These are phyloP conservation scores for Hymenoscyphus infarciens DNA, from an alignment of 2,329 filamentous ascomycete species.

Conservation along the genomic window DNA sequence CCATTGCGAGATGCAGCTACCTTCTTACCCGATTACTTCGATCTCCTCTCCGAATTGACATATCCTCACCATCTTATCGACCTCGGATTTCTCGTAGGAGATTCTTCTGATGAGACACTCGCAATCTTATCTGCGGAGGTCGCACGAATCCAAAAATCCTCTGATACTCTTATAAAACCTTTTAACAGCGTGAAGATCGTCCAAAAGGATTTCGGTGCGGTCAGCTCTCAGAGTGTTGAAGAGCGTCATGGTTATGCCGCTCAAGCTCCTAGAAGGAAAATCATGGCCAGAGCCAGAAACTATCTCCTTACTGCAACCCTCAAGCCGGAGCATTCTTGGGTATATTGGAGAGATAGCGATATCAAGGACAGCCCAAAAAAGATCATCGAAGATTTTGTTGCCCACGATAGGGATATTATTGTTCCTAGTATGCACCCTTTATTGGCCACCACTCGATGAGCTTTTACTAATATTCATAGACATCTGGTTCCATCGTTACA, in stretches of 20 bases:
- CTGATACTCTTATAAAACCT: constrained; percentile 64
- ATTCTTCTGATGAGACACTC: constrained; percentile 86
- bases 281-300: constrained; percentile 86
- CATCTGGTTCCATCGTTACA: constrained; percentile 93
- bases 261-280: constrained; percentile 85
- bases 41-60: constrained; percentile 81
- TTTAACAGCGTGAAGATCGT: constrained; percentile 84
- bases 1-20: constrained; percentile 84
- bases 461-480: constrained; percentile 54
- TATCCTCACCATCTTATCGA: constrained; percentile 97
- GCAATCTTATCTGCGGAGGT: constrained; percentile 82
- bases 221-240: constrained; percentile 66
- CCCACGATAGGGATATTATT: constrained; percentile 86
- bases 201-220: constrained; percentile 78
- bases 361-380: constrained; percentile 84
- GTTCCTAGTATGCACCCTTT: constrained; percentile 74
- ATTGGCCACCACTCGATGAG: background rate
- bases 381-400: constrained; percentile 93
- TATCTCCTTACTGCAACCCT: constrained; percentile 81
- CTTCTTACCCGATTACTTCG: constrained; percentile 86
- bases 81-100: constrained; percentile 88
- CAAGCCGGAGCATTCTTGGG: constrained; percentile 95
- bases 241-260: constrained; percentile 82
- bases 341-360: constrained; percentile 97
- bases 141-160: constrained; percentile 78